phyloP scores from a whole-genome alignment of 805 yeast species.

The Saturnispora gosingensis region DNA sequence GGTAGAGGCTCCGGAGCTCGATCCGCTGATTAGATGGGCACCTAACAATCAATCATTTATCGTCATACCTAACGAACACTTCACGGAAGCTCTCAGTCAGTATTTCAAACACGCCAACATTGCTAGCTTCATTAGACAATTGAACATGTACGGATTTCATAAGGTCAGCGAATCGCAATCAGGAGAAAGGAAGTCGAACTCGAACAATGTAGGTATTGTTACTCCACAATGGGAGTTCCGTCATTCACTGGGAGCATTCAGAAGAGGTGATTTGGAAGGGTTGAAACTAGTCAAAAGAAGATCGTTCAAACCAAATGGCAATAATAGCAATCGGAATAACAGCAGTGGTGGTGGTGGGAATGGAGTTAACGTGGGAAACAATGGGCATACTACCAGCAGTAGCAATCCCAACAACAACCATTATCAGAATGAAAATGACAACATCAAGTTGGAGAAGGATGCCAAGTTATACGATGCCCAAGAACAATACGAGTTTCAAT shows the following conservation, averaged over 20 bases:
- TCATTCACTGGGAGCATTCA: slow-evolving; percentile 70
- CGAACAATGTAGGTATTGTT: not conserved
- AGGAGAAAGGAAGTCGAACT: not conserved
- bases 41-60: slow-evolving; percentile 57
- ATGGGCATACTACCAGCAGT: slow-evolving; percentile 2
- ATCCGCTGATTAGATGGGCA: slow-evolving; percentile 82
- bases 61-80: slow-evolving; percentile 80
- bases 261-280: slow-evolving; percentile 70
- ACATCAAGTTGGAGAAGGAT: not conserved
- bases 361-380: not conserved
- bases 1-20: slow-evolving; percentile 68
- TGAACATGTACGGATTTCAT: slow-evolving; percentile 79
- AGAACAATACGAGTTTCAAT: slow-evolving; percentile 2
- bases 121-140: slow-evolving; percentile 68
- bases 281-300: slow-evolving; percentile 72
- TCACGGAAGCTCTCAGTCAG: slow-evolving; percentile 57
- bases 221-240: slow-evolving; percentile 69
- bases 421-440: not conserved
- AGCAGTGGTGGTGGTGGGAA: not conserved
- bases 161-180: slow-evolving; percentile 40
- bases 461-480: not conserved
- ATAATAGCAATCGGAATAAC: not conserved
- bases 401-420: not conserved
- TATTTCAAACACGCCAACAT: slow-evolving; percentile 77
- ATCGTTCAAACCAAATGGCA: slow-evolving; percentile 28